Percentiles rank a stretch among this genome's conserved stretches.
Evolutionary conservation across 2,329 filamentous ascomycete species (phyloP).

Genomic region (Ascochyta koolunga): DNA sequence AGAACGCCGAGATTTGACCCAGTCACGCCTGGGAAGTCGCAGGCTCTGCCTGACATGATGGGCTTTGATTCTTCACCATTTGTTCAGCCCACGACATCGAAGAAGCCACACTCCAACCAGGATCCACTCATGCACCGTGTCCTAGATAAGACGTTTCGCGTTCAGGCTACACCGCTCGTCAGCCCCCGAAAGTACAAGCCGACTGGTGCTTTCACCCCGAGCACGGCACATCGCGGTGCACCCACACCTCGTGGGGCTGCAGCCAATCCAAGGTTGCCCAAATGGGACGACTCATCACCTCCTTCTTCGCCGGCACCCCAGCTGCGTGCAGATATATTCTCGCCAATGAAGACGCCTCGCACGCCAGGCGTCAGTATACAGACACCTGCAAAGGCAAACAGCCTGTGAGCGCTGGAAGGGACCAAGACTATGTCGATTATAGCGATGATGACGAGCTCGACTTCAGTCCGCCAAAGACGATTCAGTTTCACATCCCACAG

Average conservation of each 20-base stretch:
- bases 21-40: slow-evolving; percentile 46
- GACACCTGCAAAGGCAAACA: slow-evolving; percentile 64
- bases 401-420: slow-evolving; percentile 57
- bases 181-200: slow-evolving; percentile 58
- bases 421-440: slow-evolving; percentile 68
- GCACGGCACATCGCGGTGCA: slow-evolving; percentile 37
- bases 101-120: slow-evolving; percentile 51
- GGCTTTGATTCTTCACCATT: slow-evolving; percentile 59
- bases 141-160: slow-evolving; percentile 93
- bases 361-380: slow-evolving; percentile 85
- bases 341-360: slow-evolving; percentile 67
- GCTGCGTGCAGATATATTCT: slow-evolving; percentile 85
- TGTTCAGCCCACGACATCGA: slow-evolving; percentile 49
- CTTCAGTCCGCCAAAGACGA: slow-evolving; percentile 91
- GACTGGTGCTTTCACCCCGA: slow-evolving; percentile 46
- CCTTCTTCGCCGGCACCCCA: slow-evolving; percentile 72
- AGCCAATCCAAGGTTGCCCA: slow-evolving; percentile 26
- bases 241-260: slow-evolving; percentile 32
- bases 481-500: slow-evolving; percentile 81
- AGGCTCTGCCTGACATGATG: slow-evolving; percentile 50
- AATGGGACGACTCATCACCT: slow-evolving; percentile 54
- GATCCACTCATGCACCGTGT: slow-evolving; percentile 88
- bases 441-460: slow-evolving; percentile 67
- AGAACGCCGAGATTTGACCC: slow-evolving; percentile 37
- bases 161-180: slow-evolving; percentile 90